A percentile compares a stretch with the other conserved stretches of the same genome.
phyloP scores from a whole-genome alignment of 1,284 basidiomycete genomes.

The Marasmius tenuissimus region DNA sequence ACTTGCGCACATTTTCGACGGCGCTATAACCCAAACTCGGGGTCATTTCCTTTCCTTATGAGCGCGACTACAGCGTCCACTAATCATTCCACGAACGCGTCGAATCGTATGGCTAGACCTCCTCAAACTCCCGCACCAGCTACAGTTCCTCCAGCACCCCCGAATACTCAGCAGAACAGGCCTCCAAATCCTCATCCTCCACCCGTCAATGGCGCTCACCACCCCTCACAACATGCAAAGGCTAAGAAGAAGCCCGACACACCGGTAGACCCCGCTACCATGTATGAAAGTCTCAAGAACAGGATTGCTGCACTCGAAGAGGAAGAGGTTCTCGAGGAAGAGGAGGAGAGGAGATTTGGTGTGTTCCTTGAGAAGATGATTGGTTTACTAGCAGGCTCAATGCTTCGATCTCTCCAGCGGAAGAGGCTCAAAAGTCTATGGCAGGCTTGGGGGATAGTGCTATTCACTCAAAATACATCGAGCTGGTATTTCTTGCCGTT shows the following conservation, averaged over 20 bases:
- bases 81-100: slow-evolving; percentile 1
- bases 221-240: slow-evolving; percentile 42
- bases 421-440: slow-evolving; percentile 81
- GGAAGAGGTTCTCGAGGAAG: slow-evolving; percentile 79
- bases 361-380: slow-evolving; percentile 26
- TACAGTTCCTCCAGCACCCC: slow-evolving; percentile 47
- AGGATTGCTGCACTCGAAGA: slow-evolving; percentile 83
- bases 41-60: neutral
- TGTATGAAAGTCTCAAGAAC: slow-evolving; percentile 84
- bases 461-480: slow-evolving; percentile 80
- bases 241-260: slow-evolving; percentile 68
- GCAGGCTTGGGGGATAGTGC: slow-evolving; percentile 76
- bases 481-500: slow-evolving; percentile 54
- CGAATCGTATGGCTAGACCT: slow-evolving; percentile 29
- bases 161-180: slow-evolving; percentile 29
- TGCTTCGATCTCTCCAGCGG: slow-evolving; percentile 46
- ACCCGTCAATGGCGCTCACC: slow-evolving; percentile 38
- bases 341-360: slow-evolving; percentile 78
- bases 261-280: slow-evolving; percentile 74
- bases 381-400: slow-evolving; percentile 3
- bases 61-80: neutral
- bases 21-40: neutral
- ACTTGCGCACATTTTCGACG: neutral
- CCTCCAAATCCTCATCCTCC: slow-evolving; percentile 25
- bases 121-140: slow-evolving; percentile 58